Evolutionary conservation across 1,284 basidiomycete genomes (phyloP), one percentile per base, ranked within the genome.

Genomic region (Cerioporus squamosus): DNA sequence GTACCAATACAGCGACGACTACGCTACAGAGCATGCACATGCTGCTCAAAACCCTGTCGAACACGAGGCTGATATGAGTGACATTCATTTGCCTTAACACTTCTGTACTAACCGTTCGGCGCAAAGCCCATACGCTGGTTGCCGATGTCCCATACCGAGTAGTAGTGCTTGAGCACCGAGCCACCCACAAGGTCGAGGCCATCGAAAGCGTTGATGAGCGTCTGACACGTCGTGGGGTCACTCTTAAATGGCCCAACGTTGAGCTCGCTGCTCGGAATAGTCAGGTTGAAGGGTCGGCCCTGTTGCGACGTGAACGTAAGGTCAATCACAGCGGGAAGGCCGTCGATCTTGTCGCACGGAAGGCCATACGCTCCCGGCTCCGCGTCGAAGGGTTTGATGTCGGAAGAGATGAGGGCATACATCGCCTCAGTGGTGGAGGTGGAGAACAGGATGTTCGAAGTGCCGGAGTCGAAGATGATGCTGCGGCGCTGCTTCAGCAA

Each of bases 401-500:
- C 71, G 42, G 81, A 75, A n/a, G 82, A 84, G 57, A 85, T 84
- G 55, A 82, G 71, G 14, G 81, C 78, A 66, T 85, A 83, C 52
- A 85, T 81, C 8, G 80, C 82, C 78, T 83, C 76, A 12, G 83
- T 72, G 26, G 79, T 82, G 48, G 70, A 67, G 15, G 79, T 79
- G 45, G 77, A 72, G 59, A 83, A 80, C n/a, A 83, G 66, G 38
- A 84, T 67, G 63, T 83, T 85, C 61, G 79, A 82, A 14, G 82
- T 85, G 42, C 84, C 83, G 55, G 79, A 81, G 67, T 85, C 83
- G 62, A 85, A 85, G 55, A 84, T 82, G 66, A 85, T 74, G 38
- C 62, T 76, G 31, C 80, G 77, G 40, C 65, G 61, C 22, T 69
- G 66, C 44, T 74, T 75, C 42, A 85, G 72, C 8, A 75, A 59